Evolutionary conservation across 2,329 filamentous ascomycete species (phyloP).

Genomic region (Penicillium sp.): DNA sequence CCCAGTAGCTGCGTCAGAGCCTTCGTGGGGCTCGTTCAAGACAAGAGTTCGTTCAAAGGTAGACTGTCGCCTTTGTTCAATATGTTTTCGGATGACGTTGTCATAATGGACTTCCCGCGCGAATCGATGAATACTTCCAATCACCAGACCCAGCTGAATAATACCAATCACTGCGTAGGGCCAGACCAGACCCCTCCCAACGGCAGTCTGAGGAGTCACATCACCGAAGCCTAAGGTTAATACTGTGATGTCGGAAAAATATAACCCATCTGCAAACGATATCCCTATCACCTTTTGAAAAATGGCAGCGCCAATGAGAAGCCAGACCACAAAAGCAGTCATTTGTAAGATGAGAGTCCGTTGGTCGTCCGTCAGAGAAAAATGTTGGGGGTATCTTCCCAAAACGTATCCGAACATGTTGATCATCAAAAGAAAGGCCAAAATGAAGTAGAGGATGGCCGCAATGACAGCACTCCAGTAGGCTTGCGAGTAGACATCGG

Average conservation of each 20-base stretch:
- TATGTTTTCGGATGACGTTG: constrained; percentile 61
- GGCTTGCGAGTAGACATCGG: constrained; percentile 69
- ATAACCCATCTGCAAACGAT: constrained; percentile 73
- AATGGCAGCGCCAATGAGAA: constrained; percentile 72
- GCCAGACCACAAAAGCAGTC: constrained; percentile 77
- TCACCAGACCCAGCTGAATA: constrained; percentile 79
- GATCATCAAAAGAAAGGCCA: constrained; percentile 70
- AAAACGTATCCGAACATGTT: constrained; percentile 77
- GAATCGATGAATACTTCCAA: constrained; percentile 73
- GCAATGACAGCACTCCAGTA: constrained; percentile 85
- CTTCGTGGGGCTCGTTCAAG: constrained; percentile 20
- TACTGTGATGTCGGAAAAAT: constrained; percentile 72
- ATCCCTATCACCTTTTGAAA: constrained; percentile 73
- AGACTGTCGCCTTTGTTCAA: constrained; percentile 53
- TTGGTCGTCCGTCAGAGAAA: constrained; percentile 74
- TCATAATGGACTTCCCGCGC: constrained; percentile 59
- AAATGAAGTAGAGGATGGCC: constrained; percentile 74
- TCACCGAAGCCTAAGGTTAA: constrained; percentile 64
- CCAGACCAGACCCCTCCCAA: constrained; percentile 70
- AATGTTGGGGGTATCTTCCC: constrained; percentile 75
- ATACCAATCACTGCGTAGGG: constrained; percentile 82
- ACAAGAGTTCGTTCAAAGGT: constrained; percentile 57
- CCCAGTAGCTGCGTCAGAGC: constrained; percentile 17
- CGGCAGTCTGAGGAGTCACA: constrained; percentile 53
- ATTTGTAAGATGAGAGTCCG: constrained; percentile 88